phyloP scores from a whole-genome alignment of 306 rosid species.

The Malus orientalis region DNA sequence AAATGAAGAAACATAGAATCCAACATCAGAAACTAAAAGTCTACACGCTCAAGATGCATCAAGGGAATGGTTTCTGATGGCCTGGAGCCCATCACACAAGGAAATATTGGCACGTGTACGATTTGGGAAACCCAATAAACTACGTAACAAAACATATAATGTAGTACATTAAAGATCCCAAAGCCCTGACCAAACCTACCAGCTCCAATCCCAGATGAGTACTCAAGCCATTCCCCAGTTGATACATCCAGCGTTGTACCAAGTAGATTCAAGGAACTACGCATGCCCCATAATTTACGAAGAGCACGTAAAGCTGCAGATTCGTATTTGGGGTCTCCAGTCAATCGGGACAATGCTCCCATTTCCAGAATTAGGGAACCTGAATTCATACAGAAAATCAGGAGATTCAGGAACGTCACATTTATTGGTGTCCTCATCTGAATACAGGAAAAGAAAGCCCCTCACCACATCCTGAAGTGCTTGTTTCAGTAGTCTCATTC shows the following conservation, averaged over 20 bases:
- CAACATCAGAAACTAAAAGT: conserved; percentile 32
- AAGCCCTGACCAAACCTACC: conserved; percentile 41
- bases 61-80: neutral
- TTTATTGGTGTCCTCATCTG: conserved; percentile 26
- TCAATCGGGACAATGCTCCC: conserved; percentile 92
- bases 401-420: conserved; percentile 17
- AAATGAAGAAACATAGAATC: conserved; percentile 19
- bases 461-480: conserved; percentile 99
- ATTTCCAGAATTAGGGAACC: conserved; percentile 98
- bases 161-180: neutral
- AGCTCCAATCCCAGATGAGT: conserved; percentile 93
- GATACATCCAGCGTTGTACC: conserved; percentile 82
- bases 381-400: conserved; percentile 30
- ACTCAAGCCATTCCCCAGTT: conserved; percentile 91
- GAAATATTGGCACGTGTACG: neutral
- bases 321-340: conserved; percentile 80
- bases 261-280: conserved; percentile 80
- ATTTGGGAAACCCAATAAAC: conserved; percentile 8
- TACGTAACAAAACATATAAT: neutral
- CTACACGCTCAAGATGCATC: conserved; percentile 6
- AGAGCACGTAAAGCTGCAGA: conserved; percentile 82
- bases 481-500: conserved; percentile 96
- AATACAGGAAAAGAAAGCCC: conserved; percentile 40
- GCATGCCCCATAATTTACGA: conserved; percentile 85
- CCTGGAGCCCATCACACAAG: neutral